These are phyloP conservation scores for Picea abies DNA, from an alignment of 83 land plant species.

Conservation along the genomic window DNA sequence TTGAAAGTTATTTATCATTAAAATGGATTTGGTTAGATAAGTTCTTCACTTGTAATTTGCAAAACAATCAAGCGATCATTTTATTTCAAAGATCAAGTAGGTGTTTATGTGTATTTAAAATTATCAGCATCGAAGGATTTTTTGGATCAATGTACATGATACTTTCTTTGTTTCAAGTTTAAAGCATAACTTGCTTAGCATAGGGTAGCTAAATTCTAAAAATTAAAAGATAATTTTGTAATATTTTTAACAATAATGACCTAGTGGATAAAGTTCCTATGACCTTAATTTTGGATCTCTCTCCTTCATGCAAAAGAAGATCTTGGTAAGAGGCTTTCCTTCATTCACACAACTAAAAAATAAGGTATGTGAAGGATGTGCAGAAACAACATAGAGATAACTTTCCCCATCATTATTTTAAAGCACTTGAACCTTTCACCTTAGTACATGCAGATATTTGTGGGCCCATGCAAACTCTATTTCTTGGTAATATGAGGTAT, in stretches of 20 bases:
- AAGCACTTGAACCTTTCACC: neutral
- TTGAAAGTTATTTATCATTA: too few species aligned
- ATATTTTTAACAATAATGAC: neutral
- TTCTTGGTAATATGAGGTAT: neutral
- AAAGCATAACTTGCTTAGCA: neutral
- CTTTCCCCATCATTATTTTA: neutral
- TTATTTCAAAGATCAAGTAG: too few species aligned
- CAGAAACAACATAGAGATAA: neutral
- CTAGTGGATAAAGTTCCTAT: neutral
- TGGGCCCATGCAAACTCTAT: neutral
- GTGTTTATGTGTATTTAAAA: too few species aligned
- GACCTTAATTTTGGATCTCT: neutral
- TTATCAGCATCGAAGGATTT: too few species aligned
- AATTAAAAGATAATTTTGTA: neutral
- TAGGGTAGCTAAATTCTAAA: neutral
- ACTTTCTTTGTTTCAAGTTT: neutral
- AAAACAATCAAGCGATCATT: too few species aligned
- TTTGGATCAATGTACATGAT: neutral
- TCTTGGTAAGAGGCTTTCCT: neutral
- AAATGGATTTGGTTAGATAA: too few species aligned
- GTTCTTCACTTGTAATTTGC: too few species aligned
- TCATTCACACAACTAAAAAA: neutral
- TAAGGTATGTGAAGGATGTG: neutral
- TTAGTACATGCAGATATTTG: constrained; percentile 1
- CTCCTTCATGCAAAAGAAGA: neutral